Percentiles rank a stretch among this genome's conserved stretches.
These are phyloP conservation scores for Morella rubra DNA, from an alignment of 306 rosid species.

Conservation along the genomic window DNA sequence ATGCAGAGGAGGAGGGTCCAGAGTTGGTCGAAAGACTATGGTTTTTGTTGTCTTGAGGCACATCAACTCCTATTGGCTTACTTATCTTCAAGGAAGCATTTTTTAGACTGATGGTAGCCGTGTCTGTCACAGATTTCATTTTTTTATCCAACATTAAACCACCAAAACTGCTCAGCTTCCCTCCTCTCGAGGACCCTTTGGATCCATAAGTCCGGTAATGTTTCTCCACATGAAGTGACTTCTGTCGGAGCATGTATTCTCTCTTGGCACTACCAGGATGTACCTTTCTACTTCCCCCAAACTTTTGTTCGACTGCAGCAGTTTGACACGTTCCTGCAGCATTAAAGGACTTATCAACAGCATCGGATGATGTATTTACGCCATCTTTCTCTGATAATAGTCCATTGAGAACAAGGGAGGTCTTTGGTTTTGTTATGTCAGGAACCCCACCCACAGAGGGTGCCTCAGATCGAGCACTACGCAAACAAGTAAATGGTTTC, in stretches of 20 bases:
- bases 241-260: conserved; percentile 81
- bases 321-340: conserved; percentile 50
- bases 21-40: conserved; percentile 43
- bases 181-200: conserved; percentile 76
- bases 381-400: conserved; percentile 44
- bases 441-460: conserved; percentile 36
- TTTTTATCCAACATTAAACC: conserved; percentile 75
- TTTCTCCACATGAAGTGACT: conserved; percentile 75
- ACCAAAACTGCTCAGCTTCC: conserved; percentile 62
- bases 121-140: conserved; percentile 63
- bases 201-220: conserved; percentile 63
- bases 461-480: conserved; percentile 52
- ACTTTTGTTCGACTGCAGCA: conserved; percentile 54
- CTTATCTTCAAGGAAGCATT: conserved; percentile 68
- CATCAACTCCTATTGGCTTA: conserved; percentile 64
- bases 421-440: conserved; percentile 35
- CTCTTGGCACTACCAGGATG: conserved; percentile 61
- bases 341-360: conserved; percentile 45
- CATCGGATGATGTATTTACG: conserved; percentile 37
- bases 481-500: conserved; percentile 41
- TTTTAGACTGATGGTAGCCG: conserved; percentile 63
- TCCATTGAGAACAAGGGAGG: conserved; percentile 40
- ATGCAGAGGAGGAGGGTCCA: conserved; percentile 41
- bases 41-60: conserved; percentile 51
- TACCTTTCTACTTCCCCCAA: conserved; percentile 50